These are phyloP conservation scores for Saccharomycopsis schoenii DNA, from an alignment of 805 yeast genomes.

Conservation along the genomic window DNA sequence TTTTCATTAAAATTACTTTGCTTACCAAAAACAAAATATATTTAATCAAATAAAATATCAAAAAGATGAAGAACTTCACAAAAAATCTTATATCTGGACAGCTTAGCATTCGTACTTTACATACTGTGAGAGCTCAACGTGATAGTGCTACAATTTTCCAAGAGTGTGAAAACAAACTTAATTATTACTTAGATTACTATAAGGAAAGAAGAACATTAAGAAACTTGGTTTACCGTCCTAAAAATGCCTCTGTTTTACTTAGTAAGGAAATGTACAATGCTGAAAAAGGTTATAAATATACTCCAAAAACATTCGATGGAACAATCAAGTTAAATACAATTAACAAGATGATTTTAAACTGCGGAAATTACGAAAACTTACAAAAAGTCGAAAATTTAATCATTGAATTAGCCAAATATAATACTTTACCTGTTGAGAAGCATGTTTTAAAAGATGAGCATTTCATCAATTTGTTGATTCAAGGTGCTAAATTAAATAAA, in stretches of 20 bases:
- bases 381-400: constrained; percentile 2
- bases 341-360: constrained; percentile 6
- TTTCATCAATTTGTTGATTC: constrained; percentile 12
- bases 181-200: constrained; percentile 27
- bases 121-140: background rate
- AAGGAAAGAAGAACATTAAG: constrained; percentile 26
- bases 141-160: background rate
- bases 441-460: constrained; percentile 11
- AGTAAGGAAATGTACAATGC: constrained; percentile 33
- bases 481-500: constrained; percentile 12
- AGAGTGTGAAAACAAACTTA: constrained; percentile 19
- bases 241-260: constrained; percentile 29
- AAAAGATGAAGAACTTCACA: background rate
- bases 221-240: constrained; percentile 33
- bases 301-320: constrained; percentile 26
- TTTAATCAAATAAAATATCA: too few species aligned
- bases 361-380: constrained; percentile 1
- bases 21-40: too few species aligned
- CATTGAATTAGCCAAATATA: constrained; percentile 4
- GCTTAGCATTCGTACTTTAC: background rate
- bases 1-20: too few species aligned
- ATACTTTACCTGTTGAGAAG: background rate
- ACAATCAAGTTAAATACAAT: constrained; percentile 20
- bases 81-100: background rate
- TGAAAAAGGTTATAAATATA: constrained; percentile 25